Evolutionary conservation across 768 basidiomycete genomes (phyloP), one percentile per base, ranked within the genome.

Genomic region (Termitomyces heimii): DNA sequence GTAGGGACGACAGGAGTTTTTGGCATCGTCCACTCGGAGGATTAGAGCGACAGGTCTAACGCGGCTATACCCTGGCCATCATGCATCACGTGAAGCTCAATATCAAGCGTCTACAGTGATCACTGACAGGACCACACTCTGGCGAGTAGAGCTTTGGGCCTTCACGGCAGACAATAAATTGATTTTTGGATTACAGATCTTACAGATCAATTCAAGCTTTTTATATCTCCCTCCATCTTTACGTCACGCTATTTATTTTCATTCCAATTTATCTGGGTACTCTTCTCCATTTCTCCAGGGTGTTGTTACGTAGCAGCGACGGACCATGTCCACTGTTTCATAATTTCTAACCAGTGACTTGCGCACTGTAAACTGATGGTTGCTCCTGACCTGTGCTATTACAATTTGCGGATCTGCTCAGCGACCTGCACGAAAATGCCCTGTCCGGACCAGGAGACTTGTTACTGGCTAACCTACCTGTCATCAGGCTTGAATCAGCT

Each of bases 21-120:
- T 28, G 66, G 65, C 65, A 67, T 67, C 45, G 59, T 52, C 43
- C 42, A 56, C 26, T 40, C 18, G 34, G 54, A 58, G 14, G 46
- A 48, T 31, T 22, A 12, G 24, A 16, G 40, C 26, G 55, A 37
- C 10, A 28, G 22, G 22, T 49, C 31, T 14, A 44, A 32, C 16
- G 31, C 24, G 22, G 51, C 39, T 43, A 8, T 43, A n/a, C 26
- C 57, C n/a, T n/a, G n/a, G n/a, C n/a, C 22, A 56, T 50, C 24
- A 32, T 8, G 14, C 7, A 29, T 47, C 60, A 60, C 54, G 56
- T 60, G 60, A 60, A 43, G 10, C 34, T 43, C 28, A 53, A 24
- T 43, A 29, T 16, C 37, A 24, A 7, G 8, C 20, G 16, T 9
- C 20, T 49, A 24, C 4, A 9, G 9, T 14, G 28, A 39, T 20